Base-by-base conservation (phyloP, 345 rosid species). In the Acer negundo region DNA sequence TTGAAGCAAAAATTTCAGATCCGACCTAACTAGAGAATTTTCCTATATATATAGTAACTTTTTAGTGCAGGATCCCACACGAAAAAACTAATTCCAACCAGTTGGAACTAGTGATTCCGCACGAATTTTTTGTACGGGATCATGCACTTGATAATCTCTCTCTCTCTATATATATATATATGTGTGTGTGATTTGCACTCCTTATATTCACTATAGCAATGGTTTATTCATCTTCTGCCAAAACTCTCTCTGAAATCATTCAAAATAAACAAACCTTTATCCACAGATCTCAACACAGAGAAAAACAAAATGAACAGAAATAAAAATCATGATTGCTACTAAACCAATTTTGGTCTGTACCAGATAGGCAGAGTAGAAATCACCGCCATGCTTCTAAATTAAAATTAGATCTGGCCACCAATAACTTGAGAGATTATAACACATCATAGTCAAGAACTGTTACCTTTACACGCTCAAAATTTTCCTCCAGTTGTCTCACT, bases 401-500 rank as follows among this genome's bases (percentile, higher is more conserved):
- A 62, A 6, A 68, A 68, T 17, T 16, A 26, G 68, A 62, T 62
- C 46, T 2, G 47, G 15, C 28, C 40, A 61, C 58, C 19, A 73
- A 23, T 23, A 28, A 75, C 67, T 49, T 16, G 4, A 40, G 26
- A 23, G n/a, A 17, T 63, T 59, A 6, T 69, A n/a, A 47, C 70
- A 75, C 5, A 19, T 24, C 31, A 70, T 3, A 17, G 22, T 31
- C 12, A 19, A 67, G 42, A 82, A 77, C 11, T 59, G 72, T 81
- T 81, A 91, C 99, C 98, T 96, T 93, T 13, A 91, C 87, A 73
- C 94, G 98, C 82, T 84, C 90, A 76, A 96, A 85, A 75, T 91
- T 86, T 87, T 96, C 97, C 84, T 96, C 99, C 64, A 89, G 97
- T 86, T 91, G 95, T 86, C 86, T 89, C 75, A 92, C 93, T 72